A percentile compares a stretch with the other conserved stretches of the same genome.
Evolutionary conservation across 108 stramenopile species (phyloP).

Genomic region (Cyclotella baltica): DNA sequence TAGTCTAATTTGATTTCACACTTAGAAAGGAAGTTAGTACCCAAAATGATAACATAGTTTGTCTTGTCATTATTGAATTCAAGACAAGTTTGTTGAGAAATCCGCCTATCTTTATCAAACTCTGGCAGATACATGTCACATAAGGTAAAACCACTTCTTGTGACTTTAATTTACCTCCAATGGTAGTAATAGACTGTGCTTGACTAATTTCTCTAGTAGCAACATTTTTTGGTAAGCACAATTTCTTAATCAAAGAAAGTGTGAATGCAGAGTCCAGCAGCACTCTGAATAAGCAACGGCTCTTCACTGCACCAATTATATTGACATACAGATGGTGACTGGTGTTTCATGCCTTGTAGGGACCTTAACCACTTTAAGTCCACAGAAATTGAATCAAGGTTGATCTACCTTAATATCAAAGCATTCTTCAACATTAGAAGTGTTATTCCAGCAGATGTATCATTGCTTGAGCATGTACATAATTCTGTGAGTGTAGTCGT

Average conservation of each 20-base stretch:
- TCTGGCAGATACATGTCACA: constrained; percentile 15
- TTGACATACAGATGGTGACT: constrained; percentile 2
- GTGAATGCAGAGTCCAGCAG: constrained; percentile 23
- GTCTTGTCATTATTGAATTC: constrained; percentile 4
- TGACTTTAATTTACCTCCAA: neutral
- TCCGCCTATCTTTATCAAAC: constrained; percentile 29
- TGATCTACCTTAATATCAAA: neutral
- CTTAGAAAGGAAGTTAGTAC: constrained; percentile 4
- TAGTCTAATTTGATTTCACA: constrained; percentile 6
- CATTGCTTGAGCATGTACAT: neutral
- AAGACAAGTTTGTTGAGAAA: constrained; percentile 1
- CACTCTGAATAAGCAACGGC: constrained; percentile 5
- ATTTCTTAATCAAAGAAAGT: constrained; percentile 5
- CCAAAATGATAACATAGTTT: constrained; percentile 28
- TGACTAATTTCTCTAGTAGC: neutral
- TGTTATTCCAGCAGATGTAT: neutral
- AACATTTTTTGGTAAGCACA: neutral
- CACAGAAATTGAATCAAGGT: neutral
- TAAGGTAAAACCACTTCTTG: constrained; percentile 13
- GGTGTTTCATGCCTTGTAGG: neutral
- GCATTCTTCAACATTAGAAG: neutral
- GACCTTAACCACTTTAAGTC: neutral
- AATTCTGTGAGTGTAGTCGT: neutral
- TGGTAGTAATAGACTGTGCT: neutral
- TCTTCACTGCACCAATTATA: constrained; percentile 15